These are phyloP conservation scores for Smallanthus sonchifolius DNA, from an alignment of 129 eudicot species.

Conservation along the genomic window DNA sequence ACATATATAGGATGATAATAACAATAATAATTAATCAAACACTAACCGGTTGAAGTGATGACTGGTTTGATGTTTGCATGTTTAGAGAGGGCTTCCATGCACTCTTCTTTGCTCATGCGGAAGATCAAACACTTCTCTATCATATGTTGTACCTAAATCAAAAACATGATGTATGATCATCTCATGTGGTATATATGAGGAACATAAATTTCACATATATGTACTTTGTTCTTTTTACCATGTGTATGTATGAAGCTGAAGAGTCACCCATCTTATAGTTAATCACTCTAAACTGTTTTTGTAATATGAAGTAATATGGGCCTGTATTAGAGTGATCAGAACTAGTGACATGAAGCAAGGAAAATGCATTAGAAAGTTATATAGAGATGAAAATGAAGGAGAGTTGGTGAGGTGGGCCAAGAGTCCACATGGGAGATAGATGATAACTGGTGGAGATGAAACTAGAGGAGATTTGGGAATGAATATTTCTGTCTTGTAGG, in stretches of 20 bases:
- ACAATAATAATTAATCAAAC: not conserved
- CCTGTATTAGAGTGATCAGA: conserved; percentile 10
- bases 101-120: conserved; percentile 83
- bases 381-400: conserved; percentile 26
- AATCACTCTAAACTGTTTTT: not conserved
- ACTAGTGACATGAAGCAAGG: conserved; percentile 22
- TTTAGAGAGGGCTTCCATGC: conserved; percentile 80
- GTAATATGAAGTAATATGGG: not conserved
- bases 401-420: conserved; percentile 51
- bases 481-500: conserved; percentile 56
- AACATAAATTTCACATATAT: too few species aligned
- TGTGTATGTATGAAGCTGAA: conserved; percentile 79
- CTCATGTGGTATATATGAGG: not conserved
- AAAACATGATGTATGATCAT: not conserved
- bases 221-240: conserved; percentile 35
- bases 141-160: conserved; percentile 76
- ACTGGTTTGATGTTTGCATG: conserved; percentile 81
- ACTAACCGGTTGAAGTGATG: conserved; percentile 79
- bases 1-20: not conserved
- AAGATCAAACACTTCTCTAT: conserved; percentile 89
- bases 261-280: conserved; percentile 51
- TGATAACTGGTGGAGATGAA: conserved; percentile 72
- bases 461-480: conserved; percentile 69
- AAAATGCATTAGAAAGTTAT: conserved; percentile 17
- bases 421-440: conserved; percentile 69